Evolutionary conservation across 495 filamentous ascomycete genomes (phyloP), one percentile per base, ranked within the genome.

Genomic region (Penicillium lagena): DNA sequence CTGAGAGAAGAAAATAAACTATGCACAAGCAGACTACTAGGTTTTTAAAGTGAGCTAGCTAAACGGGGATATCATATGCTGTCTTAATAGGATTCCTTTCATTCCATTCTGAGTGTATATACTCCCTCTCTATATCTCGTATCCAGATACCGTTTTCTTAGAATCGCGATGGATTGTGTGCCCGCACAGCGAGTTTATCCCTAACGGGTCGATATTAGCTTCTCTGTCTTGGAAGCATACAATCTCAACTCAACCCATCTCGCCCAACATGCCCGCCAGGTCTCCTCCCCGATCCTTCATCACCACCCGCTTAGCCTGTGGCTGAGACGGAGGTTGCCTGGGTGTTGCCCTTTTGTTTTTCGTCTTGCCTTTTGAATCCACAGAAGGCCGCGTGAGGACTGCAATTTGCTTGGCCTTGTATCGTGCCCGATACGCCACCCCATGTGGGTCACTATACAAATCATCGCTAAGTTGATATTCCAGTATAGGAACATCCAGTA

Each of bases 251-350:
- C 22, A 22, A 22, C 22, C 22, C 22, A 22, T 22, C 32, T 34
- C 32, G 7, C 4, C 32, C 43, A 64, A 44, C n/a, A 58, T 32
- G 33, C 51, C 45, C 0, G 44, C 42, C 1, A 65, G 50, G 40
- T 59, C 53, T 15, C 44, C 52, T 9, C 40, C 41, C 29, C 51
- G 50, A 10, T 51, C 46, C 39, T 47, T 63, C 62, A 63, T 66
- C 12, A 61, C 50, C 2, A 51, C 49, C 43, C 46, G 7, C 17
- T 42, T 49, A 27, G 13, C 22, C 22, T 22, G 22, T 22, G 22
- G 41, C 40, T 47, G 46, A 12, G 38, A 36, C 11, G 15, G 22
- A 38, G 17, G 12, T 4, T 28, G 35, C 37, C 38, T 29, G n/a
- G 29, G 14, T 7, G 32, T 9, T 38, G 42, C 42, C 22, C 22